Conservation (phyloP, 352 stramenopile species). For the Elongisporangium prolatum region DNA sequence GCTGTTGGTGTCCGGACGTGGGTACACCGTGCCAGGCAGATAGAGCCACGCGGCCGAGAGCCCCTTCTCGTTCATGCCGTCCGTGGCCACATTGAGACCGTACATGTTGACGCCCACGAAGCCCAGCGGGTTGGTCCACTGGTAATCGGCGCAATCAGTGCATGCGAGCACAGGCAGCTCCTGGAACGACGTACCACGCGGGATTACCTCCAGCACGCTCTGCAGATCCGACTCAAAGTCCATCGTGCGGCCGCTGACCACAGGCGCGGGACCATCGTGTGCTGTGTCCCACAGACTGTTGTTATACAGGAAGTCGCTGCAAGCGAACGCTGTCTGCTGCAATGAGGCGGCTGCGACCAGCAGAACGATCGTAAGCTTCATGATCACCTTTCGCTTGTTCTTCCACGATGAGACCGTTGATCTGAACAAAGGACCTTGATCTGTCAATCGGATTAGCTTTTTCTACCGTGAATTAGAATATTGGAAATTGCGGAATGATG, state of each 20-base stretch:
- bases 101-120: conserved; percentile 54
- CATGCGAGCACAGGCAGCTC: conserved; percentile 32
- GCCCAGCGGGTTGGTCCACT: conserved; percentile 33
- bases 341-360: neutral
- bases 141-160: conserved; percentile 34
- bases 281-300: neutral
- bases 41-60: conserved; percentile 50
- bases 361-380: neutral
- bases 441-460: neutral
- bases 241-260: conserved; percentile 51
- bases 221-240: conserved; percentile 49
- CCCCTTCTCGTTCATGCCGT: conserved; percentile 50
- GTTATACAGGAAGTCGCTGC: conserved; percentile 64
- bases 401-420: neutral
- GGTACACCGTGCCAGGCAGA: conserved; percentile 43
- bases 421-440: neutral
- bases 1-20: conserved; percentile 15
- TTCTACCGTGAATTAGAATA: too few relatives aligned
- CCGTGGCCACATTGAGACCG: conserved; percentile 42
- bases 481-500: neutral
- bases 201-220: conserved; percentile 42
- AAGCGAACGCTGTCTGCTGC: conserved; percentile 3
- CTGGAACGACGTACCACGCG: conserved; percentile 38
- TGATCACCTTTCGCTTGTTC: neutral
- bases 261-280: conserved; percentile 7